These are phyloP conservation scores for Piloderma croceum DNA, from an alignment of 768 basidiomycete genomes.

Conservation along the genomic window DNA sequence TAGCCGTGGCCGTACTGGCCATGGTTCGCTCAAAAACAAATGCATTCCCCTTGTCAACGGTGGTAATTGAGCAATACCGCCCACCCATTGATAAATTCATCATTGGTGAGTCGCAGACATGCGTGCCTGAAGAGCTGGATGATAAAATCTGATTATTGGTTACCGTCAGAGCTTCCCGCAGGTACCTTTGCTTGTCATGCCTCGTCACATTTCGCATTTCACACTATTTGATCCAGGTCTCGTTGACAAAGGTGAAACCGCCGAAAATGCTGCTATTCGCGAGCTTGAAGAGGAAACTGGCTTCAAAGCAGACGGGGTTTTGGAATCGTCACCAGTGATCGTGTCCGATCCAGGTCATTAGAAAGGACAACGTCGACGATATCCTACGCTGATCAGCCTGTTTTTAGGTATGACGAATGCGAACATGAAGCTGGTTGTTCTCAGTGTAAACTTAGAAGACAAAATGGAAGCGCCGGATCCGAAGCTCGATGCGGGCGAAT, in stretches of 20 bases:
- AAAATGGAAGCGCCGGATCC: slow-evolving; percentile 64
- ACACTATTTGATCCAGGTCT: slow-evolving; percentile 44
- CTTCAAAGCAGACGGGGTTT: slow-evolving; percentile 58
- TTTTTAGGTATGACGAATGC: slow-evolving; percentile 83
- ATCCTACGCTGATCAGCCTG: neutral
- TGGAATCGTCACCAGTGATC: slow-evolving; percentile 57
- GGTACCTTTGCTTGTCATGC: slow-evolving; percentile 40
- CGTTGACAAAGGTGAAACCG: slow-evolving; percentile 79
- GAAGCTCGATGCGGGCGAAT: slow-evolving; percentile 82
- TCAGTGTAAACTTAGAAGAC: slow-evolving; percentile 63
- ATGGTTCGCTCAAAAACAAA: slow-evolving; percentile 70
- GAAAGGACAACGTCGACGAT: neutral
- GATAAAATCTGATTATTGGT: neutral
- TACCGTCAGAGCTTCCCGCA: slow-evolving; percentile 48
- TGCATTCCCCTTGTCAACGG: slow-evolving; percentile 68
- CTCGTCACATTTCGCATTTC: slow-evolving; percentile 10
- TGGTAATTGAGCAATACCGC: slow-evolving; percentile 89
- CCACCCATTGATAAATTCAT: slow-evolving; percentile 77
- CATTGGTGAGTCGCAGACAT: slow-evolving; percentile 54
- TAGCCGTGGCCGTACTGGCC: slow-evolving; percentile 83
- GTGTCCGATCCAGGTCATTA: slow-evolving; percentile 67
- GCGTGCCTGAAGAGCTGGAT: slow-evolving; percentile 9
- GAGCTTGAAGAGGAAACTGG: slow-evolving; percentile 95
- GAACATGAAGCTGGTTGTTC: slow-evolving; percentile 82
- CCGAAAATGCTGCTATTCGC: slow-evolving; percentile 75